Evolutionary conservation across 208 protist genomes (phyloP), one percentile per base, ranked within the genome.

Genomic region (Trypanosoma avium): DNA sequence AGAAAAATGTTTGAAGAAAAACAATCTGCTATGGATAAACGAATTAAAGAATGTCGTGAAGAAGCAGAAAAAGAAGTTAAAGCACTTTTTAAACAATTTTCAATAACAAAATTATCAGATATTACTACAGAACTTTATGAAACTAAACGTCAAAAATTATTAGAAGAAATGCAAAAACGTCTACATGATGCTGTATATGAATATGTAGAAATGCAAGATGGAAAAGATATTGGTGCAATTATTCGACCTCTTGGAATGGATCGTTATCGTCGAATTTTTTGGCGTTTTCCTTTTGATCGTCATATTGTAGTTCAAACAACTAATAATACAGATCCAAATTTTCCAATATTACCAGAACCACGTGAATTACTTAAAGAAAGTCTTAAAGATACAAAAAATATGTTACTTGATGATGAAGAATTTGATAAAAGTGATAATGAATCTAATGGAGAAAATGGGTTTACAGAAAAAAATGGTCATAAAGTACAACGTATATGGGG

Each of bases 251-350:
- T 96, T 22, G 91, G 91, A 17, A 84, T 81, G 77, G 91, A 96
- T 60, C 91, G 91, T 33, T 94, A 90, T 62, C 69, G 75, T 5
- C 86, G 91, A 17, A 59, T 96, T 19, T 96, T 92, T 75, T 96
- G 91, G 88, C 80, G 84, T 7, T 90, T 96, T 49, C 91, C 91
- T 12, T 62, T 92, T 35, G 79, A 91, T 43, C 70, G 80, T 1
- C 54, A 66, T 40, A 60, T 96, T 13, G 56, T 70, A 29, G 91
- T 96, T 32, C 91, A 96, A 52, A 76, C 75, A n/a, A 87, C 78
- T 19, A 49, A 58, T 5, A 12, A 61, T 10, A 77, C 82, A 3
- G 66, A 69, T 6, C 17, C 50, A 0, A 43, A 60, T 22, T 79
- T 87, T 24, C 78, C 87, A 0, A 17, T 74, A 7, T 42, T 81